A percentile compares a stretch with the other conserved stretches of the same genome.
Evolutionary conservation across 2,329 filamentous ascomycete genomes (phyloP).

Genomic region (Talaromyces sp.): DNA sequence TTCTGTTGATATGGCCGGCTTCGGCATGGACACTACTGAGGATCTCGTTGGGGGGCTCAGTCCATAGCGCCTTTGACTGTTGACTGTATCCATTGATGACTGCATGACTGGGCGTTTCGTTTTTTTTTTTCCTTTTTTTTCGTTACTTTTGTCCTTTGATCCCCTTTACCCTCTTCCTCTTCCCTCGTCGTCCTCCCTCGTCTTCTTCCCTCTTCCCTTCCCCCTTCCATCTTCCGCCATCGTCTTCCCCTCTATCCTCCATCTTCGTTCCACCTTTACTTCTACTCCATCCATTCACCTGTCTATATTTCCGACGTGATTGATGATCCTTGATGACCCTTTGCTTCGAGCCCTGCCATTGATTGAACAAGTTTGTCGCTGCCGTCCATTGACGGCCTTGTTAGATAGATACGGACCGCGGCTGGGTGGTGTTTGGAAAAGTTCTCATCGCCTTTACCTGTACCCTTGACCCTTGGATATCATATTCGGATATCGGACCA

Average conservation of each 20-base stretch:
- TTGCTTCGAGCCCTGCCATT: neutral
- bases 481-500: neutral
- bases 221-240: neutral
- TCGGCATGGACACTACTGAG: conserved; percentile 34
- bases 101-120: conserved; percentile 13
- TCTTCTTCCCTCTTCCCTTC: neutral
- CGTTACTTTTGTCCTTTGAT: neutral
- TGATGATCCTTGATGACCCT: conserved; percentile 11
- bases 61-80: conserved; percentile 23
- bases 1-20: conserved; percentile 42
- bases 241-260: too few relatives aligned
- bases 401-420: neutral
- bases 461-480: neutral
- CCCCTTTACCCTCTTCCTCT: neutral
- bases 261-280: too few relatives aligned
- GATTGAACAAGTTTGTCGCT: neutral
- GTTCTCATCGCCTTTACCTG: neutral
- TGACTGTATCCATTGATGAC: conserved; percentile 9
- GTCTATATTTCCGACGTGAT: conserved; percentile 1
- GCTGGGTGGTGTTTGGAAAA: neutral
- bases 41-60: conserved; percentile 32
- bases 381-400: neutral
- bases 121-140: conserved; percentile 3
- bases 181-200: neutral
- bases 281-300: neutral